Conservation (phyloP, 495 filamentous ascomycete genomes). For the Penicillium maclennaniae region DNA sequence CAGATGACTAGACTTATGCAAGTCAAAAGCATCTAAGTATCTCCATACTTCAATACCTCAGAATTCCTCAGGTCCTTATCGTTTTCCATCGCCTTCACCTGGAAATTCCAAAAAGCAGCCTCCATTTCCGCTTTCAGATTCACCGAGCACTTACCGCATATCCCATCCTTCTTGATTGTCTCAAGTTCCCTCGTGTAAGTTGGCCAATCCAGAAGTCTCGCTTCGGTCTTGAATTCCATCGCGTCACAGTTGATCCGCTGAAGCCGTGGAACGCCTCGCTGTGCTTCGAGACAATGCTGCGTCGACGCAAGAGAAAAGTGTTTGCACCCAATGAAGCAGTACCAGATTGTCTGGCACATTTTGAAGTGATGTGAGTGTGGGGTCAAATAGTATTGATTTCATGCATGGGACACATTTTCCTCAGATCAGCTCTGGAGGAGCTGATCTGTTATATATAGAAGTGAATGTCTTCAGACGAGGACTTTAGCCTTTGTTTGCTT, state of each 20-base stretch:
- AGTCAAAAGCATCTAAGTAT: too few species aligned
- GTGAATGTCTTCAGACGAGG: too few species aligned
- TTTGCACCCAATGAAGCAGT: not conserved
- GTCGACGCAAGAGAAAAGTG: not conserved
- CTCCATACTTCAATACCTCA: too few species aligned
- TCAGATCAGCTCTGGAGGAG: too few species aligned
- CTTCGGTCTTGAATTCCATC: not conserved
- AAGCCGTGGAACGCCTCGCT: not conserved
- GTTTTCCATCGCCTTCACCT: not conserved
- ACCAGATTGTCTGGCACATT: not conserved
- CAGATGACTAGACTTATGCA: too few species aligned
- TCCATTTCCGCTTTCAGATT: not conserved
- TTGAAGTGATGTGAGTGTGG: not conserved
- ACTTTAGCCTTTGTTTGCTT: too few species aligned
- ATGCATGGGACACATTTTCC: too few species aligned
- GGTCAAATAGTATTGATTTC: too few species aligned
- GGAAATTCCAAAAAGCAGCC: not conserved
- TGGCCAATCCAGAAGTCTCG: not conserved
- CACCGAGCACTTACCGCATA: not conserved
- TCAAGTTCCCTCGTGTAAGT: not conserved
- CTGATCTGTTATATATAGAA: too few species aligned
- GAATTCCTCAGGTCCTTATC: too few species aligned
- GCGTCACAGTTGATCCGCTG: not conserved
- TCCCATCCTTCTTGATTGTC: constrained; percentile 14
- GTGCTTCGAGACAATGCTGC: not conserved